phyloP scores from a whole-genome alignment of 106 monocot species.

The Amphibolis antarctica region DNA sequence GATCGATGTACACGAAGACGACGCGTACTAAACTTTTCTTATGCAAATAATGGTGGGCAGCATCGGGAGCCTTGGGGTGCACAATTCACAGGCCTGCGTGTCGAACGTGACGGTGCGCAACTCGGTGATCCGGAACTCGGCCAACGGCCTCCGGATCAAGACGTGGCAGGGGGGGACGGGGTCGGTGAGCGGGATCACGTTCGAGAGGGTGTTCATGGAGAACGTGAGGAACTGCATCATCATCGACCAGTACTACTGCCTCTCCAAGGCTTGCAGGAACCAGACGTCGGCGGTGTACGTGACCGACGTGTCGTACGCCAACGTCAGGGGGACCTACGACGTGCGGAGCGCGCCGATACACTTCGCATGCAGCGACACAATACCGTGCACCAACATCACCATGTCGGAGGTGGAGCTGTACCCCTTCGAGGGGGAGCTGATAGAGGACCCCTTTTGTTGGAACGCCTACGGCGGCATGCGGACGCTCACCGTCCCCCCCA shows the following conservation, averaged over 20 bases:
- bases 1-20: too few species aligned
- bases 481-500: slow-evolving; percentile 76
- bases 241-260: slow-evolving; percentile 94
- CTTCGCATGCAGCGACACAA: slow-evolving; percentile 88
- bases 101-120: slow-evolving; percentile 68
- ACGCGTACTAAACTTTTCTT: too few species aligned
- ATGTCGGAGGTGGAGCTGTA: slow-evolving; percentile 93
- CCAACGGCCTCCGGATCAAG: slow-evolving; percentile 93
- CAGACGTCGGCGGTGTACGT: slow-evolving; percentile 75
- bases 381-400: slow-evolving; percentile 86
- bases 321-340: slow-evolving; percentile 82
- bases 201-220: slow-evolving; percentile 61
- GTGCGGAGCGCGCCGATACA: slow-evolving; percentile 71
- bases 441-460: slow-evolving; percentile 97
- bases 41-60: too few species aligned
- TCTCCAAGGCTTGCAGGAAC: slow-evolving; percentile 60
- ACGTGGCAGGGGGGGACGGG: slow-evolving; percentile 98
- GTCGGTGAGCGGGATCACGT: slow-evolving; percentile 47
- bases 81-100: slow-evolving; percentile 82
- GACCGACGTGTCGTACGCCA: slow-evolving; percentile 49
- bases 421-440: slow-evolving; percentile 61
- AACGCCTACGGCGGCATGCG: slow-evolving; percentile 64
- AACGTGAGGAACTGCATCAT: slow-evolving; percentile 93
- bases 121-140: slow-evolving; percentile 61
- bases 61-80: slow-evolving; percentile 88